Base-by-base conservation (phyloP, 208 protist species). In the Dictyostelium gargantuum region DNA sequence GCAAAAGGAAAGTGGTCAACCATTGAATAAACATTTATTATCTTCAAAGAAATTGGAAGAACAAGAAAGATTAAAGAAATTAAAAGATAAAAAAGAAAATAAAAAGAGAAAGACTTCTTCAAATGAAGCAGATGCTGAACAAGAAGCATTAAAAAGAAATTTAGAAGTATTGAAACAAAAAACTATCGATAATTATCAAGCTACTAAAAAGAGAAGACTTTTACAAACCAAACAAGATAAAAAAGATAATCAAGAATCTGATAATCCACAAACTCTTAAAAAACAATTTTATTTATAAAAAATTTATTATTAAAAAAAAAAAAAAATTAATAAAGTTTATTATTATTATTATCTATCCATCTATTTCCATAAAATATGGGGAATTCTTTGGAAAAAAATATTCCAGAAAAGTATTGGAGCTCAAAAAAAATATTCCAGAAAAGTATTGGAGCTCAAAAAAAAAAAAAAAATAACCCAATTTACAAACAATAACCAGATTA, bases 141-240 rank as follows among this genome's bases (percentile, higher is more conserved):
- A 77, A 77, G 44, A 61, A 50, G 6, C 29, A 0, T 76, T 76
- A 48, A 73, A 86, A 32, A 74, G 48, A 77, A 80, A 80, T 80
- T 38, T 86, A 19, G 81, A 86, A 50, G 6, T 50, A 19, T 13
- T 86, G 1, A 56, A 73, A 52, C 19, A 46, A 23, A 75, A 56
- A 52, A 15, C 52, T 17, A 42, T 74, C 1, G 32, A 86, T 15
- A 77, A 86, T 21, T 86, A 86, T 63, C 21, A 70, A 35, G 21
- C 61, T 50, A 21, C n/a, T 6, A 86, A 86, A 50, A 63, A 66
- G n/a, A 50, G 52, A 44, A 86, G 74, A 54, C 21, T 50, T 50
- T 35, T 63, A 63, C n/a, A 50, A 8, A 42, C 58, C 23, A 80
- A 80, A 29, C 4, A 42, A n/a, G n/a, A 35, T 10, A 26, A 13